Percentiles rank a stretch among this genome's conserved stretches.
Evolutionary conservation across 1,284 basidiomycete genomes (phyloP).

Genomic region (Ustilago esculenta): DNA sequence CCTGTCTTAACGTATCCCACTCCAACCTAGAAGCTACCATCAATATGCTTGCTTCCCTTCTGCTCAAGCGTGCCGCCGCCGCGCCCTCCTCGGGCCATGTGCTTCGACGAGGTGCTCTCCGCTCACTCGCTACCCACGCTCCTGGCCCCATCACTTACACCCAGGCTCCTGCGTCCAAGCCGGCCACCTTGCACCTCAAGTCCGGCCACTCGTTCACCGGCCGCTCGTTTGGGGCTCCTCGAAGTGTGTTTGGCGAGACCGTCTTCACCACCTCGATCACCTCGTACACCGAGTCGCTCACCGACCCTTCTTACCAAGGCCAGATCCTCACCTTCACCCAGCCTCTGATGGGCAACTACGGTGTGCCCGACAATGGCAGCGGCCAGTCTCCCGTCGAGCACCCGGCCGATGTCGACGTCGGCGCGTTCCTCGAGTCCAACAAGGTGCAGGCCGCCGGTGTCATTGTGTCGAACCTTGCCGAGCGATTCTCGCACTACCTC

Average conservation of each 20-base stretch:
- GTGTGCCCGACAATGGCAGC: conserved; percentile 81
- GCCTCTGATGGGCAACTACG: conserved; percentile 98
- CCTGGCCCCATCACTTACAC: conserved; percentile 54
- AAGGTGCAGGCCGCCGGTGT: conserved; percentile 91
- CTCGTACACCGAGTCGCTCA: conserved; percentile 99
- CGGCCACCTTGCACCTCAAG: conserved; percentile 91
- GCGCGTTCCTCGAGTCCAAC: conserved; percentile 78
- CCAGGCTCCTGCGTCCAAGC: conserved; percentile 67
- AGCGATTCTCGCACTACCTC: conserved; percentile 92
- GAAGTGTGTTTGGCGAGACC: conserved; percentile 92
- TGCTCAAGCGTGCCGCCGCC: conserved; percentile 38
- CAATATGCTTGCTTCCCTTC: conserved; percentile 32
- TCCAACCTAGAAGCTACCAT: not conserved
- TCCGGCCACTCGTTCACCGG: conserved; percentile 91
- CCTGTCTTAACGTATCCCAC: conserved; percentile 13
- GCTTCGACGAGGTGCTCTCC: conserved; percentile 13
- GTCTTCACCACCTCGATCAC: conserved; percentile 99
- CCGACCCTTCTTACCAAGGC: conserved; percentile 96
- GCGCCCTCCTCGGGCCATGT: conserved; percentile 7
- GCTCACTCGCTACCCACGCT: conserved; percentile 35
- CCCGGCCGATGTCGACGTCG: conserved; percentile 71
- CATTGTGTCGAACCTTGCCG: conserved; percentile 92
- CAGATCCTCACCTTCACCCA: conserved; percentile 99
- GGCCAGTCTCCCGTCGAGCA: conserved; percentile 69
- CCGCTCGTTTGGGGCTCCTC: conserved; percentile 86